Conservation (phyloP, 441 rosid genomes). For the Erodium texanum region DNA sequence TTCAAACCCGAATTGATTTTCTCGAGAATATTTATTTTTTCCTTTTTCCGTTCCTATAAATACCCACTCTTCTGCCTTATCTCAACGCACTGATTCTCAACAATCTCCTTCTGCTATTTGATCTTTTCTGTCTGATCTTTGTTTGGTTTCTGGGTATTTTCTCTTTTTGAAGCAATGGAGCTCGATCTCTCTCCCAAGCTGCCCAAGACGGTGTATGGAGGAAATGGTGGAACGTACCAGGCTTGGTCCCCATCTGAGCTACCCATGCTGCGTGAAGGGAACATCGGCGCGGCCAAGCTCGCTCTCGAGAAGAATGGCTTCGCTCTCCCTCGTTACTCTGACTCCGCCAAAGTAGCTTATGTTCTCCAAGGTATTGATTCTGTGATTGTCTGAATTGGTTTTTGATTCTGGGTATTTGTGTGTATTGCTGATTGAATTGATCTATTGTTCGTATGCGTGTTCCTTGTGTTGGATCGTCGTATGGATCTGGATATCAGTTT, state of each 20-base stretch:
- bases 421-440: not conserved
- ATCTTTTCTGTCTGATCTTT: not conserved
- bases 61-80: not conserved
- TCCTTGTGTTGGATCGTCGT: no score
- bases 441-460: not conserved
- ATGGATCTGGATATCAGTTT: no score
- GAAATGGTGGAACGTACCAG: slow-evolving; percentile 65
- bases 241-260: slow-evolving; percentile 70
- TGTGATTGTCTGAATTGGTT: not conserved
- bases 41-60: not conserved
- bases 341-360: slow-evolving; percentile 76
- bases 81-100: not conserved
- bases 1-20: not conserved
- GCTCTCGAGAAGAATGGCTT: slow-evolving; percentile 64
- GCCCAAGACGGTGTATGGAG: slow-evolving; percentile 51
- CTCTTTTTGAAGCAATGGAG: slow-evolving; percentile 33
- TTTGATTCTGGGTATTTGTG: not conserved
- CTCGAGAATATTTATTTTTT: not conserved
- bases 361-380: slow-evolving; percentile 61
- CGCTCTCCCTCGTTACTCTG: slow-evolving; percentile 73
- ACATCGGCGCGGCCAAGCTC: slow-evolving; percentile 83
- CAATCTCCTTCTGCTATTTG: no score
- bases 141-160: not conserved
- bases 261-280: slow-evolving; percentile 61
- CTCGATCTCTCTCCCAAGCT: slow-evolving; percentile 68